A percentile compares a stretch with the other conserved stretches of the same genome.
phyloP scores from a whole-genome alignment of 2,329 filamentous ascomycete species.

The Xylariaceae sp. region DNA sequence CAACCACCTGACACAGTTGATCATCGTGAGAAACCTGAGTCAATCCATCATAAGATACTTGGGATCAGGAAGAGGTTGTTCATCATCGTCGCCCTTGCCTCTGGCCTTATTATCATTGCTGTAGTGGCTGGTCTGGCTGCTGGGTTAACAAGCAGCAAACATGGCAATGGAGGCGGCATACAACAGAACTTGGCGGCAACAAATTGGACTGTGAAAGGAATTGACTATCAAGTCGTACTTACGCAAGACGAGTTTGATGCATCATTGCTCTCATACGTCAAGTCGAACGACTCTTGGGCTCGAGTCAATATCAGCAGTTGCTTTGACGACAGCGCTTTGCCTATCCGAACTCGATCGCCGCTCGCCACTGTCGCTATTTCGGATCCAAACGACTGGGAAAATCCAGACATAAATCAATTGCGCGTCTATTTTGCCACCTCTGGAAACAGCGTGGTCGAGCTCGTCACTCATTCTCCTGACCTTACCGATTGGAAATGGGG shows the following conservation, averaged over 20 bases:
- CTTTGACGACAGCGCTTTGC: not conserved
- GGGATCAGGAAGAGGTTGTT: no score
- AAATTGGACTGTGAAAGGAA: not conserved
- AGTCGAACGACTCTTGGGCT: not conserved
- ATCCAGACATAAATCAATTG: not conserved
- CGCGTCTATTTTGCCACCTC: slow-evolving; percentile 1
- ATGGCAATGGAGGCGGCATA: no score
- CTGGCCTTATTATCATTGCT: no score
- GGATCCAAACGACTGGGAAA: not conserved
- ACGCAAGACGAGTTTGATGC: not conserved
- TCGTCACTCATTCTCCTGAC: not conserved
- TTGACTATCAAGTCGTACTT: not conserved
- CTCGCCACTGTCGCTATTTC: not conserved
- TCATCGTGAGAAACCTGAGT: no score
- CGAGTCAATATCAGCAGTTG: slow-evolving; percentile 1
- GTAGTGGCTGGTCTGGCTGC: no score
- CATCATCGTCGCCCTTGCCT: no score
- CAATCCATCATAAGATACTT: no score
- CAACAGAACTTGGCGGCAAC: slow-evolving; percentile 1
- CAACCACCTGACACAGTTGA: no score
- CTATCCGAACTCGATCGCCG: not conserved
- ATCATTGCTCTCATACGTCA: not conserved
- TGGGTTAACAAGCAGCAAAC: no score
- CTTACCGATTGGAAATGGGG: slow-evolving; percentile 1
- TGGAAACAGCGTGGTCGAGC: not conserved